Conservation (phyloP, 805 yeast genomes). For the Cyberlindnera maritima region DNA sequence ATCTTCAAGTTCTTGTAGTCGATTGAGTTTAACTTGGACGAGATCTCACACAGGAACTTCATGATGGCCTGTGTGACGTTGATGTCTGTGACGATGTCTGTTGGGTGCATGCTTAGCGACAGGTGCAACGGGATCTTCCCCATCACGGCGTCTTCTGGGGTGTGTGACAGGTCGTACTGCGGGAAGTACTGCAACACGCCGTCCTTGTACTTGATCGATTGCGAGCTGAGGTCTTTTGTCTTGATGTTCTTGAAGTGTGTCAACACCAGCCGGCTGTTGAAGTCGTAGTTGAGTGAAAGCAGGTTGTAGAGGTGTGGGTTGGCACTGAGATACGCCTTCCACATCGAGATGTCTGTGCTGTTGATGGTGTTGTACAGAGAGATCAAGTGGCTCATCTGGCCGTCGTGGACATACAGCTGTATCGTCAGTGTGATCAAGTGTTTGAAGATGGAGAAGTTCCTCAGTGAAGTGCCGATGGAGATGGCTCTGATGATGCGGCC, state of each 20-base stretch:
- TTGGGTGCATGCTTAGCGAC: conserved; percentile 20
- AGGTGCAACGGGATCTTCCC: conserved; percentile 31
- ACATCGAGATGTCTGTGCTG: conserved; percentile 22
- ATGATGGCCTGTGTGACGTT: conserved; percentile 26
- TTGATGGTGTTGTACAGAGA: conserved; percentile 24
- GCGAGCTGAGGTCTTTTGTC: conserved; percentile 12
- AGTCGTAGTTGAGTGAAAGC: conserved; percentile 19
- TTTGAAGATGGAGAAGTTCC: conserved; percentile 54
- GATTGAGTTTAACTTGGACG: conserved; percentile 35
- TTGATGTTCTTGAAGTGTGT: conserved; percentile 23
- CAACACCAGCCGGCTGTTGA: conserved; percentile 22
- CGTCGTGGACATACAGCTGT: conserved; percentile 31
- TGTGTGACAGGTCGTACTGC: conserved; percentile 29
- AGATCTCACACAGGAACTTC: conserved; percentile 30
- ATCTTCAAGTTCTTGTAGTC: conserved; percentile 39
- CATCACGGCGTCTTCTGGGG: conserved; percentile 33
- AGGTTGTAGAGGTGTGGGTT: conserved; percentile 19
- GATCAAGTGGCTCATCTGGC: conserved; percentile 18
- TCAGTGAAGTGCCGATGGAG: conserved; percentile 52
- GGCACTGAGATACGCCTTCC: conserved; percentile 16
- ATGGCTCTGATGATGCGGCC: conserved; percentile 61
- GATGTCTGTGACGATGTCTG: conserved; percentile 23
- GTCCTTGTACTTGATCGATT: conserved; percentile 20
- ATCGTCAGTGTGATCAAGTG: conserved; percentile 55
- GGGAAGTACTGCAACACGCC: conserved; percentile 26